These are phyloP conservation scores for Coemansia sp. DNA, from an alignment of 192 early-diverging fungal species.

Conservation along the genomic window DNA sequence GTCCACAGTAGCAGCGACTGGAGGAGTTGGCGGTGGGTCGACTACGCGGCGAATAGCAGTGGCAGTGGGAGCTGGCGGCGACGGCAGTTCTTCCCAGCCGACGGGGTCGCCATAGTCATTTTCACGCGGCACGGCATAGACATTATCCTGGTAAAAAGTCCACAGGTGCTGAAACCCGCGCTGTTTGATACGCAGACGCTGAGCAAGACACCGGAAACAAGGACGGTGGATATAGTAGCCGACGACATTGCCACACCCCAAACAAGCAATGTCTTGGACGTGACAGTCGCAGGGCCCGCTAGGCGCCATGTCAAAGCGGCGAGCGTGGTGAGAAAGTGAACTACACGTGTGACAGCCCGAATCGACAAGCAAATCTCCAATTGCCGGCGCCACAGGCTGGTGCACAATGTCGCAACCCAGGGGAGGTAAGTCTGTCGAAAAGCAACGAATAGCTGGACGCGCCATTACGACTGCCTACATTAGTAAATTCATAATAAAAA, in stretches of 20 bases:
- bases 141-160: constrained; percentile 57
- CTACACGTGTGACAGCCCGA: constrained; percentile 39
- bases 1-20: background rate
- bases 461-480: constrained; percentile 51
- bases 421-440: constrained; percentile 50
- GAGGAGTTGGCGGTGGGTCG: background rate
- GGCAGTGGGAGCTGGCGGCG: constrained; percentile 32
- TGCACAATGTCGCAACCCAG: constrained; percentile 49
- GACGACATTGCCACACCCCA: constrained; percentile 53
- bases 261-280: constrained; percentile 53
- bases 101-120: constrained; percentile 39
- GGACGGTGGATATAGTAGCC: constrained; percentile 56
- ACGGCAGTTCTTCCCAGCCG: constrained; percentile 43
- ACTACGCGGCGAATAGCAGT: constrained; percentile 14
- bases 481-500: background rate
- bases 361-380: constrained; percentile 40
- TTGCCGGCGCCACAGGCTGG: constrained; percentile 42
- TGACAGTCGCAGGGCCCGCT: constrained; percentile 55
- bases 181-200: constrained; percentile 54
- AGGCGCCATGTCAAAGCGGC: constrained; percentile 53
- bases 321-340: constrained; percentile 44
- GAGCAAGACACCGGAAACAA: constrained; percentile 52
- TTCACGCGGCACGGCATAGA: constrained; percentile 41
- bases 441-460: constrained; percentile 50
- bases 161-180: constrained; percentile 57